These are phyloP conservation scores for Fusarium heterosporum DNA, from an alignment of 2,329 filamentous ascomycete species.

Conservation along the genomic window DNA sequence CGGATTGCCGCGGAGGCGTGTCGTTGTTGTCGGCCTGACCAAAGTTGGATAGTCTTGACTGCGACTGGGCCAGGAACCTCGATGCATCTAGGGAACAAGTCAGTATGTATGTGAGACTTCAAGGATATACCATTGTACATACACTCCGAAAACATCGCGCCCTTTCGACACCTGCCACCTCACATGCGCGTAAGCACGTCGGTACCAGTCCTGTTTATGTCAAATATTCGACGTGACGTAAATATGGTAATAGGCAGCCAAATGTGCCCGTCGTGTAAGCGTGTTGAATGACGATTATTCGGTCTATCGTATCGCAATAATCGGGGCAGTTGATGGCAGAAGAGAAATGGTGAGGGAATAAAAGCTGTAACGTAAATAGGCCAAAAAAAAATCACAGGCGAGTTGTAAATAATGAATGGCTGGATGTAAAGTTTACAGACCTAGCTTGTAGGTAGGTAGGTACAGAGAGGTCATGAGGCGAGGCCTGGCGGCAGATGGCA, in stretches of 20 bases:
- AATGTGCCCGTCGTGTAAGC: conserved; percentile 32
- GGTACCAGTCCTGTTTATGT: conserved; percentile 16
- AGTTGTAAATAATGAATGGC: conserved; percentile 32
- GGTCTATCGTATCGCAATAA: conserved; percentile 8
- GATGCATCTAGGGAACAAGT: conserved; percentile 79
- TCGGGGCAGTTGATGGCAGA: conserved; percentile 11
- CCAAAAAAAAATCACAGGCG: conserved; percentile 32
- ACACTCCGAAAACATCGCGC: conserved; percentile 80
- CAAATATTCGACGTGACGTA: conserved; percentile 42
- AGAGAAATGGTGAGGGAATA: conserved; percentile 16
- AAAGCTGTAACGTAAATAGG: conserved; percentile 15
- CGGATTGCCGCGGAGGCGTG: conserved; percentile 45
- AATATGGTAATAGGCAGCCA: conserved; percentile 29
- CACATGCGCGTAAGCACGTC: conserved; percentile 42
- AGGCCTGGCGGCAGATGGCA: conserved; percentile 39
- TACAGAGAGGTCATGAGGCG: conserved; percentile 46
- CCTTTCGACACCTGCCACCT: conserved; percentile 52
- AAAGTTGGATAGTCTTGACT: conserved; percentile 85
- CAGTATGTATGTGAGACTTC: conserved; percentile 13
- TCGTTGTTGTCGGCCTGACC: conserved; percentile 66
- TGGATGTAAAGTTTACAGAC: conserved; percentile 28
- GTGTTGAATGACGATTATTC: conserved; percentile 23
- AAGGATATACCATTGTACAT: conserved; percentile 55
- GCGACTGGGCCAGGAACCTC: conserved; percentile 94
- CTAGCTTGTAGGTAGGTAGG: conserved; percentile 19